Base-by-base conservation (phyloP, 139 green algal genomes). In the Diplosphaera chodatii region DNA sequence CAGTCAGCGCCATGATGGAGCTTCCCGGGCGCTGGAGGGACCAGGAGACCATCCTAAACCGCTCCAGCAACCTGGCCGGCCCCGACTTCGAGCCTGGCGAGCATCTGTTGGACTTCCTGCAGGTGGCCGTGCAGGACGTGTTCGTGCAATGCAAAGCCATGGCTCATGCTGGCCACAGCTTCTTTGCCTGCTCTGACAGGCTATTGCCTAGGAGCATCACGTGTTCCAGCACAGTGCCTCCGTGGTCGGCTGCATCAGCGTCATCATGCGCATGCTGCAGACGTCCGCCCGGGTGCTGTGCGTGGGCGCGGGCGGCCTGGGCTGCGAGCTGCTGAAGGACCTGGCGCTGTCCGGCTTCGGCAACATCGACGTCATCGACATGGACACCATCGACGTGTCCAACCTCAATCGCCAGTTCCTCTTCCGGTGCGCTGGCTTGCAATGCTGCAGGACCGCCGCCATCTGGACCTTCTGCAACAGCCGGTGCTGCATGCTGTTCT, bases 331-430 rank as follows among this genome's bases (percentile, higher is more conserved):
- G 32, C 83, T 99, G 4, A 99, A 99, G 80, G 95, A 98, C 73
- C 78, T 99, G 30, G 95, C 94, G 23, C 85, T 99, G 20, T 86
- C 81, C 1, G 94, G 95, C 15, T 98, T 99, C 81, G 88, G 89
- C 33, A 88, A 97, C 81, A 96, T 99, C 15, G 90, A 98, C 73
- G 94, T 99, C 0, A 99, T 99, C 40, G 96, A 99, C 81, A 98
- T 99, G 94, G 96, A 99, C 87, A 99, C 93, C 2, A 99, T 99
- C 30, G 96, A 99, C 74, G 90, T 99, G 1, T 95, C 87, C 30
- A 99, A 99, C 73, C 83, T 99, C 40, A 99, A 99, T 79, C 80
- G 96, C 1, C 96, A 99, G 76, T 99, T 99, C 76, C 86, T 99
- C 1, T 99, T 99, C 83, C 85, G 92, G 86, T 91, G 37, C 3